Conservation (phyloP, 371 early-diverging fungal species). For the Mortierella polycephala region DNA sequence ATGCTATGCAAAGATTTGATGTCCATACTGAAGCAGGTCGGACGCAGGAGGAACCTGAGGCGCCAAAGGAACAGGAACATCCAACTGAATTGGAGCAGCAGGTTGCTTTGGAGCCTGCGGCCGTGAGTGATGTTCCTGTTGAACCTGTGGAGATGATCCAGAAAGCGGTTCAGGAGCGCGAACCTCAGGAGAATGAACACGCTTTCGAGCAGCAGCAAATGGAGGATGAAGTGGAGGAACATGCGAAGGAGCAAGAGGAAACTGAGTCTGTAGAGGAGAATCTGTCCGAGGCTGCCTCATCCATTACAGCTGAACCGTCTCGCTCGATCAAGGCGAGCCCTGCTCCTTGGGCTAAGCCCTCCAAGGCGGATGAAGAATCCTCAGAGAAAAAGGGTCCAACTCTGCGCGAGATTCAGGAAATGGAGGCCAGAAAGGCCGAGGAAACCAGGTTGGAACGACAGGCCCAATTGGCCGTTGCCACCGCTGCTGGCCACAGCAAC, state of each 20-base stretch:
- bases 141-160: slow-evolving; percentile 1
- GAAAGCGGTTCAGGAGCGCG: too few species aligned
- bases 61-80: slow-evolving; percentile 1
- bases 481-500: slow-evolving; percentile 30
- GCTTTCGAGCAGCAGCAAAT: slow-evolving; percentile 1
- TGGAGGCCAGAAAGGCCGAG: slow-evolving; percentile 69
- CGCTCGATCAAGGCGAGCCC: slow-evolving; percentile 36
- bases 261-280: slow-evolving; percentile 1
- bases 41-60: too few species aligned
- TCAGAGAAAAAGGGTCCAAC: slow-evolving; percentile 26
- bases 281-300: slow-evolving; percentile 7
- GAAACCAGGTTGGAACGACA: slow-evolving; percentile 57
- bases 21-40: slow-evolving; percentile 3
- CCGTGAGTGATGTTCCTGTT: neutral
- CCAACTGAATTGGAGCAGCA: neutral
- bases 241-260: slow-evolving; percentile 13
- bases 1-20: slow-evolving; percentile 12
- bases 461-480: slow-evolving; percentile 47
- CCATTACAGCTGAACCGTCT: slow-evolving; percentile 7
- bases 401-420: slow-evolving; percentile 72
- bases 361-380: slow-evolving; percentile 24
- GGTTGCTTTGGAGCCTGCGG: neutral
- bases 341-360: slow-evolving; percentile 53
- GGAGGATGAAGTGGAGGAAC: slow-evolving; percentile 3
- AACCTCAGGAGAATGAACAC: slow-evolving; percentile 3